Conservation (phyloP, 2,329 filamentous ascomycete species). For the Triangularia setosa region DNA sequence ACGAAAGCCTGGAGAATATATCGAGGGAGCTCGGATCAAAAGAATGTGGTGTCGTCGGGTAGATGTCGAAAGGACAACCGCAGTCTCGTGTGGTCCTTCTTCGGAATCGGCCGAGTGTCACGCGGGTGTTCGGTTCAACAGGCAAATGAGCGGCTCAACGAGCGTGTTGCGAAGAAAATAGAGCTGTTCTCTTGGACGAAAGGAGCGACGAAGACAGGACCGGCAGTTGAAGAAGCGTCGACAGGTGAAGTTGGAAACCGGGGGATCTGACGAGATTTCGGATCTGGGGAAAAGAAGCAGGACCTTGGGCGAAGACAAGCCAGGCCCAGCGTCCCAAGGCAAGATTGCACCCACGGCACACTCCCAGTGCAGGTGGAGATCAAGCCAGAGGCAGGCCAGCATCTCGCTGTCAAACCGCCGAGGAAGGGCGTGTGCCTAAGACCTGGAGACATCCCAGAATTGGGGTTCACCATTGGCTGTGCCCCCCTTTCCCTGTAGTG, state of each 20-base stretch:
- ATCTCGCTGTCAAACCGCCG: constrained; percentile 15
- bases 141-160: not conserved
- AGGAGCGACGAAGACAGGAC: constrained; percentile 3
- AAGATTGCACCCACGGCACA: constrained; percentile 18
- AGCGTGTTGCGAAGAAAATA: not conserved
- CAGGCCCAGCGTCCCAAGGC: constrained; percentile 5
- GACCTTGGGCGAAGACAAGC: constrained; percentile 12
- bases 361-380: constrained; percentile 20
- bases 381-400: constrained; percentile 13
- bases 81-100: constrained; percentile 16
- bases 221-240: not conserved
- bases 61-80: not conserved
- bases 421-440: constrained; percentile 16
- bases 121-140: not conserved
- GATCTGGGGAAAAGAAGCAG: constrained; percentile 19
- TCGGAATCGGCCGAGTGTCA: not conserved
- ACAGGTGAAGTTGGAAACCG: not conserved
- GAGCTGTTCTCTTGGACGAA: not conserved
- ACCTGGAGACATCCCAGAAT: constrained; percentile 14
- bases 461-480: constrained; percentile 21
- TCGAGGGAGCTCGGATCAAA: constrained; percentile 1
- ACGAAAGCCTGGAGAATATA: not conserved
- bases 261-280: constrained; percentile 18
- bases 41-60: not conserved
- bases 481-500: constrained; percentile 14